A percentile compares a stretch with the other conserved stretches of the same genome.
Evolutionary conservation across 345 rosid species (phyloP).

Genomic region (Psidium guajava): DNA sequence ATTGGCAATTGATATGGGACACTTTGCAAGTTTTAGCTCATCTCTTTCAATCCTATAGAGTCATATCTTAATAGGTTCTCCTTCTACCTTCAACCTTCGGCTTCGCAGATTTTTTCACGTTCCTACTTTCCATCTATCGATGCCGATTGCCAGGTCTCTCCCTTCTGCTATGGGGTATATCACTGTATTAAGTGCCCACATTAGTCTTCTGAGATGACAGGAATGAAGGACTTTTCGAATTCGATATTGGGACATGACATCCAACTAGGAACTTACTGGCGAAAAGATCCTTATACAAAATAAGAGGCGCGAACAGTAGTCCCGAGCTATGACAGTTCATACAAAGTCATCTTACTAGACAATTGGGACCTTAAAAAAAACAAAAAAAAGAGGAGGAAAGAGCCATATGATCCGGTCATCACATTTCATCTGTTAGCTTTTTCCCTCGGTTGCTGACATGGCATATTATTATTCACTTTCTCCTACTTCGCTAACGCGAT

Average conservation of each 20-base stretch:
- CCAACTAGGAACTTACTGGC: neutral
- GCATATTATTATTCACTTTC: neutral
- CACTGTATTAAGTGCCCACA: neutral
- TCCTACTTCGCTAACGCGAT: conserved; percentile 4
- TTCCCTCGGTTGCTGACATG: neutral
- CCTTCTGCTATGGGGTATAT: neutral
- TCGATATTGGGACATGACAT: neutral
- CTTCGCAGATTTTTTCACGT: neutral
- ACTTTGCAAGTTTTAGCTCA: neutral
- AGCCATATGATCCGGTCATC: neutral
- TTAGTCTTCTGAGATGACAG: neutral
- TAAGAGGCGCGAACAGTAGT: neutral
- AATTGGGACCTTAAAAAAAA: neutral
- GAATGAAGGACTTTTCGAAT: neutral
- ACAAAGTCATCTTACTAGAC: neutral
- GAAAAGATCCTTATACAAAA: neutral
- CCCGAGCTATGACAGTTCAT: neutral
- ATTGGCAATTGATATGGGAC: neutral
- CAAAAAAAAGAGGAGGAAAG: neutral
- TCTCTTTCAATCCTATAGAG: neutral
- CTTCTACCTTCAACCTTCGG: neutral
- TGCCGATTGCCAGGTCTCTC: neutral
- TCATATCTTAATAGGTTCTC: neutral
- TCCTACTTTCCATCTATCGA: neutral
- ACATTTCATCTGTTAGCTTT: neutral